Evolutionary conservation across 352 stramenopile species (phyloP).

Genomic region (Hyaloperonospora brassicae): DNA sequence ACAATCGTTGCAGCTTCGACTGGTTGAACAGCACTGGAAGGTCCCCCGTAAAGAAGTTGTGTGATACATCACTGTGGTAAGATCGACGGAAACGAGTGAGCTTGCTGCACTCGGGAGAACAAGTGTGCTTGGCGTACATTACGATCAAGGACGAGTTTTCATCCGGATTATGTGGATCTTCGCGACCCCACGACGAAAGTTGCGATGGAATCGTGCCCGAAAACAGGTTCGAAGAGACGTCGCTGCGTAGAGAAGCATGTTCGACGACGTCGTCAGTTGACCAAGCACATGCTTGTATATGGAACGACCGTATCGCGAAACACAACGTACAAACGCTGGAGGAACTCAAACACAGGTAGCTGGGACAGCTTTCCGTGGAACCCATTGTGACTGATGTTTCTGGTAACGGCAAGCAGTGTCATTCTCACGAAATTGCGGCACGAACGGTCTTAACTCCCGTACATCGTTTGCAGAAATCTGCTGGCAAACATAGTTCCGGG

Average conservation of each 20-base stretch:
- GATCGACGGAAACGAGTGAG: not conserved
- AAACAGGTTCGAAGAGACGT: slow-evolving; percentile 48
- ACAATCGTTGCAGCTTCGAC: slow-evolving; percentile 42
- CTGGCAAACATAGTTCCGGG: slow-evolving; percentile 34
- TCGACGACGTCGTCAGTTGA: not conserved
- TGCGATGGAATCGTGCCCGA: slow-evolving; percentile 31
- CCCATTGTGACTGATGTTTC: slow-evolving; percentile 45
- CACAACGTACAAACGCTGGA: slow-evolving; percentile 34
- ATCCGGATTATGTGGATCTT: slow-evolving; percentile 43
- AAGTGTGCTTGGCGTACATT: slow-evolving; percentile 27
- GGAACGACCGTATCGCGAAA: not conserved
- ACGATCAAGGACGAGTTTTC: slow-evolving; percentile 35
- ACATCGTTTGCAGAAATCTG: slow-evolving; percentile 45
- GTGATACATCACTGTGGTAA: slow-evolving; percentile 34
- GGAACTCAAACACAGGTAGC: slow-evolving; percentile 27
- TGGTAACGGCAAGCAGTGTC: slow-evolving; percentile 9
- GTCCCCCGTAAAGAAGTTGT: slow-evolving; percentile 36
- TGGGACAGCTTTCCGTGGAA: slow-evolving; percentile 34
- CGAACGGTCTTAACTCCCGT: slow-evolving; percentile 6
- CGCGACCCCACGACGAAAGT: slow-evolving; percentile 34
- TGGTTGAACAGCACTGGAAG: slow-evolving; percentile 40
- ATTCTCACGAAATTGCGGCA: not conserved
- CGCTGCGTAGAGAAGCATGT: slow-evolving; percentile 21
- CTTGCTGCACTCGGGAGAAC: not conserved
- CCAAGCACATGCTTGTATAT: not conserved